A percentile compares a stretch with the other conserved stretches of the same genome.
Evolutionary conservation across 495 filamentous ascomycete species (phyloP).

Genomic region (Daldinia decipiens): DNA sequence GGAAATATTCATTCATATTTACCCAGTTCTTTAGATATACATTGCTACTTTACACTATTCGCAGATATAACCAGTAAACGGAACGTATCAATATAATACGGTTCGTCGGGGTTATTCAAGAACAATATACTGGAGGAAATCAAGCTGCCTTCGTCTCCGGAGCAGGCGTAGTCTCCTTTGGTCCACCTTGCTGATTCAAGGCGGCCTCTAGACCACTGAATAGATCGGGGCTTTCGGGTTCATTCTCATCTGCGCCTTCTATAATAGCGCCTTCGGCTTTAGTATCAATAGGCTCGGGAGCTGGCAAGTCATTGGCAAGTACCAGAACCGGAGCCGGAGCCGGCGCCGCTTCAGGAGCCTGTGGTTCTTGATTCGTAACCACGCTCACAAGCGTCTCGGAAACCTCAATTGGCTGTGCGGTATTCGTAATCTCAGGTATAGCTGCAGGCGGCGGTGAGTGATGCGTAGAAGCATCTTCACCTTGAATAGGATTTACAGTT

Average conservation of each 20-base stretch:
- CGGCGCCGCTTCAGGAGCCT: not conserved
- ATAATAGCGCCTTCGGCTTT: not conserved
- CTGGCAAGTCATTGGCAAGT: not conserved
- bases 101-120: not conserved
- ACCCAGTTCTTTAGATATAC: not conserved
- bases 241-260: constrained; percentile 33
- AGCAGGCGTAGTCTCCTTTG: constrained; percentile 24
- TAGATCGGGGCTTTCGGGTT: constrained; percentile 44
- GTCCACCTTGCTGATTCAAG: constrained; percentile 42
- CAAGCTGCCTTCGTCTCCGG: constrained; percentile 14
- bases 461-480: constrained; percentile 2
- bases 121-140: not conserved
- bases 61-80: constrained; percentile 7
- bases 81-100: not conserved
- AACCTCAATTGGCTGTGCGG: constrained; percentile 6
- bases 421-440: not conserved
- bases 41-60: constrained; percentile 7
- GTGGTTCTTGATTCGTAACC: constrained; percentile 2
- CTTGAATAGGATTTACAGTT: not conserved
- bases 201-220: constrained; percentile 47
- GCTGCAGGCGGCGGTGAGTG: constrained; percentile 3
- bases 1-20: not conserved
- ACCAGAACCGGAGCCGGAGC: not conserved
- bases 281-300: constrained; percentile 16
- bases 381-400: not conserved